Base-by-base conservation (phyloP, 2,329 filamentous ascomycete genomes). In the Stagonosporopsis cucurbitacearum region DNA sequence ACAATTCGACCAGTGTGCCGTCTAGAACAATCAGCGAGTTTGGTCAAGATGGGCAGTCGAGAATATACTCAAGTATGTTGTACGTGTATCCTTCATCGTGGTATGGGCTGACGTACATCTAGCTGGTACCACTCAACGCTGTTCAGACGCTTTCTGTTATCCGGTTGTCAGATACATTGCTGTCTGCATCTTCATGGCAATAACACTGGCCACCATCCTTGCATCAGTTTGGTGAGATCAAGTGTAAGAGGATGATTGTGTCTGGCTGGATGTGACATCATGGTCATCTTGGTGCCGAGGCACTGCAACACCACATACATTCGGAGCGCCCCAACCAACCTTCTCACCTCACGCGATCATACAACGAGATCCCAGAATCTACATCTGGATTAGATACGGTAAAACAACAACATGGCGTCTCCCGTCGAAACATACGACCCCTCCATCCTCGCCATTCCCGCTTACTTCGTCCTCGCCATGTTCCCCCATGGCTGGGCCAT, bases 371-470 rank as follows among this genome's bases (percentile, higher is more conserved):
- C 19, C 26, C 41, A 30, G 11, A 26, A 32, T n/a, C 30, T 9
- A 17, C 3, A 6, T 9, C 13, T 25, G 15, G 20, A 23, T n/a
- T 23, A 17, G 13, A 28, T 12, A 42, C 9, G 8, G 19, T 9
- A 40, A 26, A 11, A 28, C 23, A 37, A 15, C 23, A 32, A 22
- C 45, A 55, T 50, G 46, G 11, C 28, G 1, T 46, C 41, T 15
- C 50, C 66, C 37, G 49, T 68, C 32, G 50, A 63, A 12, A 65
- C 69, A 49, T 64, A 68, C 60, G 78, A 77, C 55, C 64, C 72
- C 35, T 75, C 78, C n/a, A 65, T 81, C 55, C 63, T 80, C 55
- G 75, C 75, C 39, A 78, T 82, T 39, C 78, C 78, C 1, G 69
- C 72, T 57, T 80, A 79, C 70, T 79, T 77, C 64, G 50, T 75